Evolutionary conservation across 495 filamentous ascomycete genomes (phyloP).

Genomic region (Lasiosphaeriaceae sp.): DNA sequence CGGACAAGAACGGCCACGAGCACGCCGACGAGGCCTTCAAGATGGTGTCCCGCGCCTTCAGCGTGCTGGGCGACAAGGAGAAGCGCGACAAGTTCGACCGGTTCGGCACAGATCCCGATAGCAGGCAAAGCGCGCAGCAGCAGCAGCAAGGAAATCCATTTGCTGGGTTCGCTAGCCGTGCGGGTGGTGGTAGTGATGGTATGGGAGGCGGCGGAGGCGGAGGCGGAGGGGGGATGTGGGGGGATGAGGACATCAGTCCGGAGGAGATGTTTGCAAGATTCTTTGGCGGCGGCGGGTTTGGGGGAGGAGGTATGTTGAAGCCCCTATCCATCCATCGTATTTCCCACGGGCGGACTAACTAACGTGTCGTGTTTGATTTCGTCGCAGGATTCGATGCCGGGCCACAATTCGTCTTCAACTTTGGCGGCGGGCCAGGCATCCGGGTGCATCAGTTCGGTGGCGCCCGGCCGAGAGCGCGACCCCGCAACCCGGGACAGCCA

Average conservation of each 20-base stretch:
- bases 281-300: conserved; percentile 72
- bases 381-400: conserved; percentile 59
- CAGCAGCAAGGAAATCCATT: conserved; percentile 62
- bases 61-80: conserved; percentile 86
- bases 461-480: conserved; percentile 60
- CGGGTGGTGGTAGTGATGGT: conserved; percentile 37
- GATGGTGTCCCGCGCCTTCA: conserved; percentile 91
- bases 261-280: conserved; percentile 96
- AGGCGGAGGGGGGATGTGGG: conserved; percentile 59
- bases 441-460: conserved; percentile 87
- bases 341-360: not conserved
- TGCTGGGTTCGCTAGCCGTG: conserved; percentile 59
- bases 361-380: too few species aligned
- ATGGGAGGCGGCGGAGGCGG: conserved; percentile 37
- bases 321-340: not conserved
- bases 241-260: conserved; percentile 81
- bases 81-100: conserved; percentile 84
- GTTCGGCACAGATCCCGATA: conserved; percentile 89
- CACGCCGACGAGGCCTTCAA: conserved; percentile 98
- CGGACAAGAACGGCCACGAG: conserved; percentile 97
- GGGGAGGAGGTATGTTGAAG: conserved; percentile 18
- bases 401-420: conserved; percentile 86
- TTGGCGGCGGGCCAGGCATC: conserved; percentile 77
- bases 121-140: conserved; percentile 55
- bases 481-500: conserved; percentile 61